Evolutionary conservation across 148 eudicot species (phyloP), one percentile per base, ranked within the genome.

Genomic region (Limonium bicolor): DNA sequence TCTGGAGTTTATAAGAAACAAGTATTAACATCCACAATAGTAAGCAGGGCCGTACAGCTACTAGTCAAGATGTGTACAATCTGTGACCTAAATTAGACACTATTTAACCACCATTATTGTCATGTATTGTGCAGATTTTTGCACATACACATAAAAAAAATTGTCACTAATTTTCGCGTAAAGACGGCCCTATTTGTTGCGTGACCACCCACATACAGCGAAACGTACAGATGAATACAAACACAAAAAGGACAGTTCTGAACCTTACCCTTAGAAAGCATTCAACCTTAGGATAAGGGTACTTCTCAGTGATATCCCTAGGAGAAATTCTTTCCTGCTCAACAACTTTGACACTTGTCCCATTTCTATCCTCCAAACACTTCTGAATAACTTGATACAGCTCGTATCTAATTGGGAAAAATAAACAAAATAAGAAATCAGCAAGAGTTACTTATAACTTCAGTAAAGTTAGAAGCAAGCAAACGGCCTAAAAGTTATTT

Each of bases 281-380:
- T 48, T 67, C 94, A 21, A 79, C 84, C 32, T 70, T 73, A 48
- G 69, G 69, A 55, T 79, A 79, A 7, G 76, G 87, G 62, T 79
- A 83, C 64, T 72, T 76, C 52, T 66, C 67, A 27, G 81, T 65
- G 54, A 75, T 73, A 65, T 73, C 79, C 62, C 72, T 63, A 18
- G 74, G 68, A 21, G 65, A 67, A 64, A 61, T 30, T 2, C 70
- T 67, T 39, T 73, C 67, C 52, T 62, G 47, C 34, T 69, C 74
- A 34, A 48, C 45, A 16, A 54, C 59, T 53, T 68, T 79, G 69
- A 42, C 60, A 41, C 34, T 63, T 64, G 64, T 82, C 86, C 37
- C 54, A 27, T 54, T 62, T 53, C 64, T 55, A 6, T 54, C 43
- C 60, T 73, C 56, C 54, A 77, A 39, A 73, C 68, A 55, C 20